Evolutionary conservation across 2,329 filamentous ascomycete species (phyloP), one percentile per base, ranked within the genome.

Genomic region (Aspergillus intermedius): DNA sequence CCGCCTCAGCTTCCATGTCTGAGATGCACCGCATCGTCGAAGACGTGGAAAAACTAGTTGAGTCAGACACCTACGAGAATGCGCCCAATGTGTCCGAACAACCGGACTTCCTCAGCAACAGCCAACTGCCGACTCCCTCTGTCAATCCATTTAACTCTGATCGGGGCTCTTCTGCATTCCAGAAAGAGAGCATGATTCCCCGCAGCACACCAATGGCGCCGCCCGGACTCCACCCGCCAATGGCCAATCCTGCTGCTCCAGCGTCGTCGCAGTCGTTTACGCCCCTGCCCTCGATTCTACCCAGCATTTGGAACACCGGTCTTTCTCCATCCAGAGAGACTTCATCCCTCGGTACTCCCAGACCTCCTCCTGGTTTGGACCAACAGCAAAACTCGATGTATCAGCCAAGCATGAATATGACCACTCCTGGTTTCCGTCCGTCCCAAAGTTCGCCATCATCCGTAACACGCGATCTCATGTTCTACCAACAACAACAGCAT

Each of bases 1-100:
- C 76, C n/a, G 72, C 75, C 17, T 76, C 69, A 1, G 63, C 63
- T 23, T 71, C 70, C 1, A 64, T 73, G 50, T 68, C 75, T 4
- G 63, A 67, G 28, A 69, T 70, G 64, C 56, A 69, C 45, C 62
- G 67, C 19, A 69, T 70, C 28, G 64, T 68, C 5, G 67, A 70
- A 47, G 67, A 61, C 17, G 66, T 70, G 7, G 67, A 70, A 44
- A 60, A 64, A 39, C 53, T 70, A 44, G 67, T 70, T 5, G 67
- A 70, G 46, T 70, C 67, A 13, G 67, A 70, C 49, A 68, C 66
- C 5, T 69, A 67, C 44, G 67, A 70, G 48, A 64, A 63, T 45
- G 54, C 61, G 2, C 60, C 65, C 22, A 41, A 52, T 21, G 46
- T 63, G 5, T 48, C 57, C 3, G 61, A 64, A 28, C 55, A 62